Evolutionary conservation across 768 basidiomycete genomes (phyloP).

Genomic region (Kwoniella dejecticola): DNA sequence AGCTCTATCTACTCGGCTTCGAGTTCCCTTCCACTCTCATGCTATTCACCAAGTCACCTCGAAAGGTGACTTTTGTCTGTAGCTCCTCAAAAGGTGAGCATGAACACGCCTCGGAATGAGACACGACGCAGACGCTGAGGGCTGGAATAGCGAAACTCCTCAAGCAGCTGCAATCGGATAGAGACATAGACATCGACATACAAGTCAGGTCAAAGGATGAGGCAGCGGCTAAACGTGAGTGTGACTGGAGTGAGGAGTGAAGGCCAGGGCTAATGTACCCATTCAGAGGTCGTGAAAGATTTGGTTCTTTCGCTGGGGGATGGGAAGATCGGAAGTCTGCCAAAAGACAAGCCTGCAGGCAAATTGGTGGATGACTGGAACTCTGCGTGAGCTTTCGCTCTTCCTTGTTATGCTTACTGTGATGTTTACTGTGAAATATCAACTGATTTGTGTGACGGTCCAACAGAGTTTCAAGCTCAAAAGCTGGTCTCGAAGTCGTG

Average conservation of each 20-base stretch:
- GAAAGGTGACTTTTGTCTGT: constrained; percentile 75
- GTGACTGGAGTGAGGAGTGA: background rate
- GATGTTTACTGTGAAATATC: no score
- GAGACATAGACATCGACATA: constrained; percentile 69
- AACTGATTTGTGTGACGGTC: background rate
- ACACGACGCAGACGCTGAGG: background rate
- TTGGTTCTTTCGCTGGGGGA: constrained; percentile 60
- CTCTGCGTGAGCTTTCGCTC: constrained; percentile 56
- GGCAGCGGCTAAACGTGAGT: constrained; percentile 31
- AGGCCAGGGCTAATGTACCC: constrained; percentile 58
- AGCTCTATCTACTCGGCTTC: constrained; percentile 97
- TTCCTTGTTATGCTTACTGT: no score
- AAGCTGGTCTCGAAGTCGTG: constrained; percentile 69
- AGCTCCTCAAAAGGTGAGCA: constrained; percentile 80
- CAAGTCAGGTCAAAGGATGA: constrained; percentile 58
- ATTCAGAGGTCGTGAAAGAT: constrained; percentile 67
- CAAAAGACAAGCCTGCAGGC: constrained; percentile 81
- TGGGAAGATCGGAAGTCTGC: constrained; percentile 65
- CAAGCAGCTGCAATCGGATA: constrained; percentile 66
- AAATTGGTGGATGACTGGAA: constrained; percentile 89
- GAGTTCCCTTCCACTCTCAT: constrained; percentile 95
- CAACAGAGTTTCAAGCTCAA: constrained; percentile 59
- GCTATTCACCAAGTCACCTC: constrained; percentile 64
- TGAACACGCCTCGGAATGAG: background rate
- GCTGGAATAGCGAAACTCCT: constrained; percentile 73